Evolutionary conservation across 2,329 filamentous ascomycete genomes (phyloP), one percentile per base, ranked within the genome.

Genomic region (Aspergillus awamori): DNA sequence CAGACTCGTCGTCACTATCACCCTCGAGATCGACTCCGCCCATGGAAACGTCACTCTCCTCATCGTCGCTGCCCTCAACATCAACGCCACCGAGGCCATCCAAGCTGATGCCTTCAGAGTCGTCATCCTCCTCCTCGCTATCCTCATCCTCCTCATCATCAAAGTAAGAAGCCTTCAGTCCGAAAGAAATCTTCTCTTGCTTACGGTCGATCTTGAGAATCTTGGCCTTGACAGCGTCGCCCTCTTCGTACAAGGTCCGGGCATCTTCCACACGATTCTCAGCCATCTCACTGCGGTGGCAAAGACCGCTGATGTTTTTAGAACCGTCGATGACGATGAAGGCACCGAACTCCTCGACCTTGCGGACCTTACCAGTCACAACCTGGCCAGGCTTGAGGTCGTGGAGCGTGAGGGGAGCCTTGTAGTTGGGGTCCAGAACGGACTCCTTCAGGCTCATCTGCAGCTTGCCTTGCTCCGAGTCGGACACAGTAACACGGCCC

Each of bases 331-430:
- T 82, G 47, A 96, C 86, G 68, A 99, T 90, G 75, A 99, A 99
- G 5, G 94, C 94, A 66, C 95, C 95, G 74, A 93, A 99, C 33
- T 97, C 91, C 72, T 96, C 92, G 2, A 98, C 93, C 77, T 96
- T 97, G 69, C 93, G 89, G 59, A 99, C 87, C 73, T 92, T 96
- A 53, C 93, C 95, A 11, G 91, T 96, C 36, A 99, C 85, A 33
- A 93, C 81, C 76, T 96, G 91, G 6, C 93, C 93, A 63, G 85
- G 81, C 72, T 89, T 87, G 59, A 98, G 81, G 67, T 96, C 91
- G n/a, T 84, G 83, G 64, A 94, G 89, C 0, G 85, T 88, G n/a
- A 89, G 75, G 1, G 87, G 88, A 22, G 90, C 86, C 48, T 87
- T 86, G 76, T 92, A 97, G 67, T 93, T 83, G 65, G 90, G 87